Evolutionary conservation across 345 rosid genomes (phyloP).

Genomic region (Gossypioides kirkii): DNA sequence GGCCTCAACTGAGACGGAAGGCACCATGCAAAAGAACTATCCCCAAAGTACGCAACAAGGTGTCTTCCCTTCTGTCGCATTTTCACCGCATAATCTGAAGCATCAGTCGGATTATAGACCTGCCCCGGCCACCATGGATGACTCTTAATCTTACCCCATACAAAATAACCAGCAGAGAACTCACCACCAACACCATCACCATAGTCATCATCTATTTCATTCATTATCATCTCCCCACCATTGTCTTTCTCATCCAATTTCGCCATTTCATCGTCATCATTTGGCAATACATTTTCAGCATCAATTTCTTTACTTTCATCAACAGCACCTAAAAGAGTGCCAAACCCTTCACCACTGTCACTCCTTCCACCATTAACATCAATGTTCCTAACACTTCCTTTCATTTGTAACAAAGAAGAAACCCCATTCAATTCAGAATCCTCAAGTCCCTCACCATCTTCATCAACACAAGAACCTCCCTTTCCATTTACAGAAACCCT

Average conservation of each 20-base stretch:
- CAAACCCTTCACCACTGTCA: conserved; percentile 26
- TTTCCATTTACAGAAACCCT: conserved; percentile 41
- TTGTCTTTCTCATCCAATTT: conserved; percentile 7
- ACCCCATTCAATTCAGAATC: conserved; percentile 68
- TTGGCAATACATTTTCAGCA: conserved; percentile 5
- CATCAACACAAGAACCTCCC: conserved; percentile 15
- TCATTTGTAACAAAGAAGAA: conserved; percentile 60
- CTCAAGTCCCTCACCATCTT: conserved; percentile 28
- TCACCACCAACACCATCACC: conserved; percentile 18
- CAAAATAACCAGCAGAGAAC: conserved; percentile 74
- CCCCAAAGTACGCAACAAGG: conserved; percentile 88
- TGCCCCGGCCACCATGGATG: conserved; percentile 99
- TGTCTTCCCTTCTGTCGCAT: conserved; percentile 44
- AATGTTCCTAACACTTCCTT: conserved; percentile 19
- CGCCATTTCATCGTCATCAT: conserved; percentile 10
- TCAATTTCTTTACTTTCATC: conserved; percentile 25
- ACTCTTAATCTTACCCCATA: conserved; percentile 89
- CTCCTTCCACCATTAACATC: conserved; percentile 16
- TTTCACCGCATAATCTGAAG: conserved; percentile 67
- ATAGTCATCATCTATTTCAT: conserved; percentile 19
- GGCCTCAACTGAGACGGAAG: conserved; percentile 73
- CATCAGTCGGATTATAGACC: conserved; percentile 63
- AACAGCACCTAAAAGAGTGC: conserved; percentile 32
- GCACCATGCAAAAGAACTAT: conserved; percentile 91
- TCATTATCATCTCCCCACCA: conserved; percentile 7